Base-by-base conservation (phyloP, 2,329 filamentous ascomycete genomes). In the Sclerotiophoma versabilis region DNA sequence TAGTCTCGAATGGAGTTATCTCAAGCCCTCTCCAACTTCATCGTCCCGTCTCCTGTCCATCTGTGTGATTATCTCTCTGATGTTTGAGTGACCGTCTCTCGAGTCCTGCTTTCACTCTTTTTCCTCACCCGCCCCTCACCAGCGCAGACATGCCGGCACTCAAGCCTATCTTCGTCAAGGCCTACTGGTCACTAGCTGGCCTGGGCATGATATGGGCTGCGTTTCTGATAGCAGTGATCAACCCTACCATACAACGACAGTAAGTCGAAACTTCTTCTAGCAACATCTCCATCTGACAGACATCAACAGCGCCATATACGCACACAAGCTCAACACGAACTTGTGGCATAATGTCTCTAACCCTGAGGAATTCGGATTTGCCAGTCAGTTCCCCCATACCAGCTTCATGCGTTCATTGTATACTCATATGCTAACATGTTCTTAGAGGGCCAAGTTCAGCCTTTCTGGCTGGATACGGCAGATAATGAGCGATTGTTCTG, bases 361-460 rank as follows among this genome's bases (percentile, higher is more conserved):
- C 54, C 91, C 92, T 0, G 90, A 96, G 71, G 83, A 84, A 62
- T 96, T 92, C 81, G 93, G 93, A 0, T 97, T 96, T 74, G 86
- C 91, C 48, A 90, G 91, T 93, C 75, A 54, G 67, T 66, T 29
- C 26, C 4, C 11, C 23, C 3, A 20, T 12, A 12, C 10, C 17
- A 0, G 6, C 15, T 17, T 2, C 7, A 29, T 9, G 2, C 10
- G 5, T 12, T 12, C 1, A 14, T 4, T 14, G 17, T 3, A n/a
- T 12, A 22, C 0, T 30, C 19, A 10, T 37, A 15, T n/a, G 43
- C 17, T 38, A 49, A 68, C 61, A 15, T 7, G 10, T 2, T 1
- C 14, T 30, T 26, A 93, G 90, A 86, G 70, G 92, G 92, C 64
- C 93, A 98, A 77, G 89, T 96, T 2, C 92, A 91, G 5, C 90